Conservation (phyloP, 306 rosid genomes). For the Coriaria nepalensis region DNA sequence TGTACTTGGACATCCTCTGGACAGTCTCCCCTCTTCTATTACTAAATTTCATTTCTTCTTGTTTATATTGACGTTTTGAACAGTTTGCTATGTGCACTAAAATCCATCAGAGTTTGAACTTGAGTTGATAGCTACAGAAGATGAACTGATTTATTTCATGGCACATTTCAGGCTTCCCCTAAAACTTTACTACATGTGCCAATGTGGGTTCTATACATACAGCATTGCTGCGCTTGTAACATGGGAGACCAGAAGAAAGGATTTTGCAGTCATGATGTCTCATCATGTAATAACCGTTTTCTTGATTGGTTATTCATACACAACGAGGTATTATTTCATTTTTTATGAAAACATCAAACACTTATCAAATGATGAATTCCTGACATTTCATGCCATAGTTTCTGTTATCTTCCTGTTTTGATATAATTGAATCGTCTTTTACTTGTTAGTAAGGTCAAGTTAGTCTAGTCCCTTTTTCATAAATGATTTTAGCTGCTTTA, state of each 20-base stretch:
- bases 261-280: slow-evolving; percentile 90
- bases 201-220: slow-evolving; percentile 87
- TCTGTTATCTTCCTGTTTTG: too few relatives aligned
- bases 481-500: too few relatives aligned
- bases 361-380: neutral
- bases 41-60: neutral
- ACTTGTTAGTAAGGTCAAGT: too few relatives aligned
- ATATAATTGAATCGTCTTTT: too few relatives aligned
- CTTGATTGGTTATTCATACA: slow-evolving; percentile 64
- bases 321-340: slow-evolving; percentile 47
- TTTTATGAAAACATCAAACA: neutral
- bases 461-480: too few relatives aligned
- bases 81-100: too few relatives aligned
- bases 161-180: slow-evolving; percentile 51
- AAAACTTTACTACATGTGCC: slow-evolving; percentile 66
- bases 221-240: slow-evolving; percentile 79
- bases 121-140: slow-evolving; percentile 1
- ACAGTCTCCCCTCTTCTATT: neutral
- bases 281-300: slow-evolving; percentile 80
- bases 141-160: slow-evolving; percentile 18
- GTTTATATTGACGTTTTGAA: too few relatives aligned
- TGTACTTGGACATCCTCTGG: slow-evolving; percentile 8
- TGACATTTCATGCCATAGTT: neutral
- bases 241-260: slow-evolving; percentile 98
- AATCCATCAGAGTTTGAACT: too few relatives aligned